Conservation (phyloP, 768 basidiomycete genomes). For the Neoboletus brunneissimus region DNA sequence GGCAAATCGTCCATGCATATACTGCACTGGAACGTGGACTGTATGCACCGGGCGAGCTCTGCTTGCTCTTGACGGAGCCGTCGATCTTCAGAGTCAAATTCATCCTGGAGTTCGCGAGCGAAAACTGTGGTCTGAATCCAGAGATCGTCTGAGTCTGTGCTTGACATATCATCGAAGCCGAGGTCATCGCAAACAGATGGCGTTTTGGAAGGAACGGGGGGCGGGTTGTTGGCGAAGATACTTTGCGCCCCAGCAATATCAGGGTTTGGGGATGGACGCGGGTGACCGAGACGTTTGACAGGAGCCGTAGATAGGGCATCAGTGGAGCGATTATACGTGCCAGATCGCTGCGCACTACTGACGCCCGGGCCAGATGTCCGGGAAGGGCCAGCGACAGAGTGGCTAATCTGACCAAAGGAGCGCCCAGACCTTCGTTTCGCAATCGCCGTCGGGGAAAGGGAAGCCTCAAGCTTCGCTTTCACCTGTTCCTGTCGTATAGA, state of each 20-base stretch:
- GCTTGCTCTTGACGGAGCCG: conserved; percentile 35
- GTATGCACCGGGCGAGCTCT: conserved; percentile 29
- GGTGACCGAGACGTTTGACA: neutral
- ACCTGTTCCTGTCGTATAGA: conserved; percentile 14
- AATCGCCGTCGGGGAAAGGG: neutral
- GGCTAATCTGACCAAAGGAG: conserved; percentile 10
- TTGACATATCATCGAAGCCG: neutral
- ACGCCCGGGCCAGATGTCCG: neutral
- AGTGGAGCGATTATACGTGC: neutral
- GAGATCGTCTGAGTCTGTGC: neutral
- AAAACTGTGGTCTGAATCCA: conserved; percentile 8
- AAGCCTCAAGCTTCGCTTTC: neutral
- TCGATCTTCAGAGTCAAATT: conserved; percentile 42
- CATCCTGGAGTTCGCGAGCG: conserved; percentile 34
- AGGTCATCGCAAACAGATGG: conserved; percentile 13
- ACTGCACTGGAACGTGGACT: conserved; percentile 47
- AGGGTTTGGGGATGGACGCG: neutral
- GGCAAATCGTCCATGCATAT: conserved; percentile 54
- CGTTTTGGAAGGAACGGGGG: conserved; percentile 19
- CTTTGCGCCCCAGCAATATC: conserved; percentile 14
- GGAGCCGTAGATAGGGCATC: neutral
- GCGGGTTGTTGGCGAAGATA: conserved; percentile 28
- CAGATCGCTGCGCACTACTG: neutral
- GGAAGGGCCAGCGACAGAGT: conserved; percentile 28
- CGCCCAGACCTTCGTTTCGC: neutral